Base-by-base conservation (phyloP, 2,329 filamentous ascomycete species). In the Trichoderma sp. region DNA sequence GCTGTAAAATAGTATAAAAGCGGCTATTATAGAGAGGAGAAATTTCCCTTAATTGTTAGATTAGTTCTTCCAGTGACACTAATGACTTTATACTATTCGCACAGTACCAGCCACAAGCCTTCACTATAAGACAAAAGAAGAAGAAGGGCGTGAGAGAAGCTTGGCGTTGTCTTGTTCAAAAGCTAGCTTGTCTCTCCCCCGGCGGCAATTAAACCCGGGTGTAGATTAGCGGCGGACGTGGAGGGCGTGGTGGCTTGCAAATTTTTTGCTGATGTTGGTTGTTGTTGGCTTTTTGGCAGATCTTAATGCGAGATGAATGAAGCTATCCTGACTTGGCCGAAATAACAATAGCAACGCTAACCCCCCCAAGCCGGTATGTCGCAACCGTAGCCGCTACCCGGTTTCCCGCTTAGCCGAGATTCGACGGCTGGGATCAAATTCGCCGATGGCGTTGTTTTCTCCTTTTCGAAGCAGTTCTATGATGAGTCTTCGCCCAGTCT, bases 311-410 rank as follows among this genome's bases (percentile, higher is more conserved):
- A 11, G 27, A 13, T 64, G 49, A 64, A 65, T 65, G 62, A 65
- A 57, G 52, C 52, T 65, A 47, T 65, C 35, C 55, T 27, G 35
- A 56, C 27, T 57, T 40, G 62, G 29, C 29, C n/a, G 19, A 37
- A 63, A 53, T 27, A 63, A 65, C 62, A 65, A 65, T 65, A 65
- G 52, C 62, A 57, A 65, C 35, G 62, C 35, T 21, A 57, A 47
- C 16, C 16, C 16, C 16, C 52, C 11, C 19, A 64, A 64, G 19
- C 24, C 33, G 16, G 33, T n/a, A 11, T 11, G 8, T 49, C 33
- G 33, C 2, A 33, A 33, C 33, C n/a, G 61, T 13, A 64, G 13
- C 10, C 24, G 31, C 13, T 29, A 55, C 5, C 24, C 61, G 19
- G 33, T 55, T 33, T 24, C 24, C 61, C 49, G 24, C 37, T 43